Evolutionary conservation across 768 basidiomycete species (phyloP).

Genomic region (Amanita inopinata): DNA sequence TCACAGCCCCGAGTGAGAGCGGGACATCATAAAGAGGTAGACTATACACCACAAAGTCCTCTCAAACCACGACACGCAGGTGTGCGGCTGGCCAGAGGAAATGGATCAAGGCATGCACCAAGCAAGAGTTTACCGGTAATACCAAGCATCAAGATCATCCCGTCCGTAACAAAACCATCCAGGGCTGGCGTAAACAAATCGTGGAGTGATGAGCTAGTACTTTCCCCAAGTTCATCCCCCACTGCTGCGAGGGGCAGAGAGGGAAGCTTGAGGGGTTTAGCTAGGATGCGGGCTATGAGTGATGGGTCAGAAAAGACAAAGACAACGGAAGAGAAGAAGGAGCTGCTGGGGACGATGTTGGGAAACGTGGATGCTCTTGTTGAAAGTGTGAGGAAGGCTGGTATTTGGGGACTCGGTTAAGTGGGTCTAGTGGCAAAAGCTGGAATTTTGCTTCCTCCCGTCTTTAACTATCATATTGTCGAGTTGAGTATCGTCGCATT

Average conservation of each 20-base stretch:
- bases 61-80: neutral
- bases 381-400: constrained; percentile 77
- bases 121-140: constrained; percentile 4
- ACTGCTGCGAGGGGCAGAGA: neutral
- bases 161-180: neutral
- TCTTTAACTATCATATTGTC: too few species aligned
- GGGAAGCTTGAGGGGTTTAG: neutral
- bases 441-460: constrained; percentile 7
- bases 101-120: constrained; percentile 1
- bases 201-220: constrained; percentile 1
- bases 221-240: neutral
- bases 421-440: neutral
- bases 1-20: neutral
- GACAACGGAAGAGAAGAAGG: constrained; percentile 79
- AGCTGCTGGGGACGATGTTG: constrained; percentile 68
- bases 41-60: constrained; percentile 67
- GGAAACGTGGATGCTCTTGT: constrained; percentile 90
- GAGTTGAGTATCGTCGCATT: constrained; percentile 8
- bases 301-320: constrained; percentile 15
- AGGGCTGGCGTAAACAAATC: neutral
- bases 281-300: neutral
- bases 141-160: constrained; percentile 2
- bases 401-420: constrained; percentile 71
- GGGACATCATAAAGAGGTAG: constrained; percentile 40
- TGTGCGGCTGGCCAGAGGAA: neutral